These are phyloP conservation scores for Talaromyces piceae DNA, from an alignment of 2,329 filamentous ascomycete species.

Conservation along the genomic window DNA sequence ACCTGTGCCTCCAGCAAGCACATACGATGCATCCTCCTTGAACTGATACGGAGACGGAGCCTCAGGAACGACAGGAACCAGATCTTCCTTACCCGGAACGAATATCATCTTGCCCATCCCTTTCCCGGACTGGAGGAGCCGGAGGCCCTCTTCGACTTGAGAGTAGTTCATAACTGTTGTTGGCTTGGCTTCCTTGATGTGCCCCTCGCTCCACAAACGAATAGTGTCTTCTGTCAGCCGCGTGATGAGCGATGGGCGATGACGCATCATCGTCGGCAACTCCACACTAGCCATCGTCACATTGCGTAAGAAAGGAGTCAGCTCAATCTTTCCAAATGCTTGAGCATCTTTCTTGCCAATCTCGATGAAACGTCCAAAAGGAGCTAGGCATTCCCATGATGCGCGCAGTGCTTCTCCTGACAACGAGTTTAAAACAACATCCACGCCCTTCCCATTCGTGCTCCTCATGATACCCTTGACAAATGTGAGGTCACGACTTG, in stretches of 20 bases:
- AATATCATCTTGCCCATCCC: slow-evolving; percentile 18
- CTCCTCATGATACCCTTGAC: slow-evolving; percentile 15
- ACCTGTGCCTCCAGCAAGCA: slow-evolving; percentile 17
- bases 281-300: slow-evolving; percentile 15
- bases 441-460: slow-evolving; percentile 16
- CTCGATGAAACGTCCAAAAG: slow-evolving; percentile 16
- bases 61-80: slow-evolving; percentile 14
- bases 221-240: slow-evolving; percentile 13
- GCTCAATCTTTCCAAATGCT: slow-evolving; percentile 8
- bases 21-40: slow-evolving; percentile 15
- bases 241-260: slow-evolving; percentile 10
- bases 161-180: slow-evolving; percentile 12
- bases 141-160: slow-evolving; percentile 15
- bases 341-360: slow-evolving; percentile 16
- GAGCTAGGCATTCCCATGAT: slow-evolving; percentile 14
- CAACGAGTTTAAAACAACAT: slow-evolving; percentile 15
- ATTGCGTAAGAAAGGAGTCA: slow-evolving; percentile 14
- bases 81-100: slow-evolving; percentile 9
- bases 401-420: slow-evolving; percentile 14
- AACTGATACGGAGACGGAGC: slow-evolving; percentile 9
- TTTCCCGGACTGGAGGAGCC: slow-evolving; percentile 16
- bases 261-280: slow-evolving; percentile 13
- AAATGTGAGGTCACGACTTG: slow-evolving; percentile 16
- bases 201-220: slow-evolving; percentile 13
- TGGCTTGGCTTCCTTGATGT: slow-evolving; percentile 14